These are phyloP conservation scores for Tolypocladium amazonense DNA, from an alignment of 2,329 filamentous ascomycete genomes.

Conservation along the genomic window DNA sequence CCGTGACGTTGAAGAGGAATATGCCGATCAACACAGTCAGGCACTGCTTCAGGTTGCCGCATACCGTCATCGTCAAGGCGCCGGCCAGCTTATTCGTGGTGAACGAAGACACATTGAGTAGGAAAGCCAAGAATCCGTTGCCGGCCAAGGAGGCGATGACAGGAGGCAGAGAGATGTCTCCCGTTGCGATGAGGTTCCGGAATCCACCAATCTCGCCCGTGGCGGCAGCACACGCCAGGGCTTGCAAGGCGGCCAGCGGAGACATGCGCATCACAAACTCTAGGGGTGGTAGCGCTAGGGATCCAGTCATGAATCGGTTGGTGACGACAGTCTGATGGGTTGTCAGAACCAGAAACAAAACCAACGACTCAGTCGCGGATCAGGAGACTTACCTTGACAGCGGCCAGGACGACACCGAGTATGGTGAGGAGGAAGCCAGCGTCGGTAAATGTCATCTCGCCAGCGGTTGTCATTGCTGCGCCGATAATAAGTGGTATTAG, in stretches of 20 bases:
- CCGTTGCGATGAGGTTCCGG: slow-evolving; percentile 21
- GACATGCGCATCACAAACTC: slow-evolving; percentile 55
- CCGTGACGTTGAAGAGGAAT: slow-evolving; percentile 37
- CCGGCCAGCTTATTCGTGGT: slow-evolving; percentile 47
- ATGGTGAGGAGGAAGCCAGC: slow-evolving; percentile 45
- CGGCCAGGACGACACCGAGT: slow-evolving; percentile 41
- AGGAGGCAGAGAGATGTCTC: slow-evolving; percentile 22
- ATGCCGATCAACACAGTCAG: slow-evolving; percentile 45
- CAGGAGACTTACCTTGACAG: slow-evolving; percentile 34
- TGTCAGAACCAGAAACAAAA: slow-evolving; percentile 5
- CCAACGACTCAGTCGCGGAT: not conserved
- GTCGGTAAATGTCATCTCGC: slow-evolving; percentile 52
- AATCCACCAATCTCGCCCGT: slow-evolving; percentile 41
- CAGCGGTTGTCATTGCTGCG: slow-evolving; percentile 47
- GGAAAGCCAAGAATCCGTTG: slow-evolving; percentile 43
- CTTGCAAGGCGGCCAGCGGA: slow-evolving; percentile 46
- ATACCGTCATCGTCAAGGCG: slow-evolving; percentile 48
- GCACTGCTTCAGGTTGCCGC: slow-evolving; percentile 48
- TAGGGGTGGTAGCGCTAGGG: slow-evolving; percentile 43
- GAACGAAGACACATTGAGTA: slow-evolving; percentile 47
- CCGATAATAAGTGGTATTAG: slow-evolving; percentile 50
- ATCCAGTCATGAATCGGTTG: slow-evolving; percentile 54
- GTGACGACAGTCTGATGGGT: slow-evolving; percentile 43
- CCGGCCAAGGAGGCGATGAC: slow-evolving; percentile 32
- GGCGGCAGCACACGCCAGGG: slow-evolving; percentile 37